phyloP scores from a whole-genome alignment of 129 eudicot species.

The Apium graveolens region DNA sequence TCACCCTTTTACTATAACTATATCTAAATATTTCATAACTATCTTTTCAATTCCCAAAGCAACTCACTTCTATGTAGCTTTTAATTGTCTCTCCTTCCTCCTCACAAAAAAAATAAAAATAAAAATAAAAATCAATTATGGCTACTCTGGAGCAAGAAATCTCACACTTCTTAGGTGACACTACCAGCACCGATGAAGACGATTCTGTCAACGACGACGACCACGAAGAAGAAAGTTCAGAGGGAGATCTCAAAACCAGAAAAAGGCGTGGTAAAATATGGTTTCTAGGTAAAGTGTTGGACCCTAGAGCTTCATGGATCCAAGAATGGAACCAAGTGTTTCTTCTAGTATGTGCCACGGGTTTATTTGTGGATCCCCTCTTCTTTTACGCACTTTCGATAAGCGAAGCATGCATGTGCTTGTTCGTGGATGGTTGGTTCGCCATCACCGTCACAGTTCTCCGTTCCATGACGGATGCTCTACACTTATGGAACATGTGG shows the following conservation, averaged over 20 bases:
- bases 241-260: not conserved
- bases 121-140: conserved; percentile 10
- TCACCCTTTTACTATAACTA: not conserved
- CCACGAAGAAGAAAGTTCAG: conserved; percentile 17
- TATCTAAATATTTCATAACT: conserved; percentile 26
- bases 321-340: conserved; percentile 79
- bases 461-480: conserved; percentile 63
- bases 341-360: conserved; percentile 52
- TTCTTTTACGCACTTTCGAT: conserved; percentile 75
- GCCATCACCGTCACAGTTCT: conserved; percentile 67
- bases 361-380: conserved; percentile 79
- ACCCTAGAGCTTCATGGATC: conserved; percentile 69
- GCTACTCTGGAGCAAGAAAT: conserved; percentile 27
- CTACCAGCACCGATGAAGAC: conserved; percentile 13
- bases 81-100: not conserved
- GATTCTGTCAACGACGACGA: conserved; percentile 14
- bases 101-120: conserved; percentile 2
- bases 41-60: not conserved
- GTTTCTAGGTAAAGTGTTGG: conserved; percentile 27
- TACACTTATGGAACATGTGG: conserved; percentile 94
- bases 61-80: not conserved
- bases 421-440: conserved; percentile 87
- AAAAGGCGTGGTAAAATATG: not conserved
- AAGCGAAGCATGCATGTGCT: conserved; percentile 67
- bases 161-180: conserved; percentile 20